phyloP scores from a whole-genome alignment of 2,329 filamentous ascomycete species.

The Penicillium sp. region DNA sequence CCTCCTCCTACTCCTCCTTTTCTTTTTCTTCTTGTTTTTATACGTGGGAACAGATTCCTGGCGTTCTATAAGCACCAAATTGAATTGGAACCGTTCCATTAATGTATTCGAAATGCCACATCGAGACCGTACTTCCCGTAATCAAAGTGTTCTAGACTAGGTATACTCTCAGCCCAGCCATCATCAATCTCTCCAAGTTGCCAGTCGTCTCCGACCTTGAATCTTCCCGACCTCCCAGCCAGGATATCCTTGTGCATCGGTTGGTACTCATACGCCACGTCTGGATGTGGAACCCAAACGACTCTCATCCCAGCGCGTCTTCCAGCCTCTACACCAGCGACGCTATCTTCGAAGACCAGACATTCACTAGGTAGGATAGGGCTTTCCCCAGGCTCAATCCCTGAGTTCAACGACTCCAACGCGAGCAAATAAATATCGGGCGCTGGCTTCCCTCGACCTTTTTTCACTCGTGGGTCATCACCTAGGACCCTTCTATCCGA shows the following conservation, averaged over 20 bases:
- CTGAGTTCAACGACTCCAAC: slow-evolving; percentile 16
- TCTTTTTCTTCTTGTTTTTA: background rate
- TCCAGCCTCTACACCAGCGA: slow-evolving; percentile 26
- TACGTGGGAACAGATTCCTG: background rate
- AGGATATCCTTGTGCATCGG: slow-evolving; percentile 16
- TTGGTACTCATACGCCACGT: slow-evolving; percentile 29
- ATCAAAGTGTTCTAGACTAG: slow-evolving; percentile 32
- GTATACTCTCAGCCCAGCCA: slow-evolving; percentile 33
- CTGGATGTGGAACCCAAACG: slow-evolving; percentile 28
- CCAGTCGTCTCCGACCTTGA: slow-evolving; percentile 24
- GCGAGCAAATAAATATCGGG: slow-evolving; percentile 24
- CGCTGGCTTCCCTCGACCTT: slow-evolving; percentile 21
- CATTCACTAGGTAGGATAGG: slow-evolving; percentile 24
- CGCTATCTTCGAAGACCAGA: slow-evolving; percentile 31
- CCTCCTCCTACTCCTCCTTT: too few relatives aligned
- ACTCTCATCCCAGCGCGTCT: slow-evolving; percentile 31
- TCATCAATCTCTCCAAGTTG: slow-evolving; percentile 32
- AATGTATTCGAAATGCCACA: background rate
- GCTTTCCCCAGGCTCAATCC: background rate
- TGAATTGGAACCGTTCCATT: background rate
- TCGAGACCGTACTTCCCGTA: slow-evolving; percentile 33
- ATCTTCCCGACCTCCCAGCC: slow-evolving; percentile 22
- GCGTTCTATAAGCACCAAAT: background rate
- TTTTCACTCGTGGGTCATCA: slow-evolving; percentile 18
- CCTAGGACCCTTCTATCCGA: slow-evolving; percentile 12